phyloP scores from a whole-genome alignment of 129 eudicot genomes.

The Heracleum sosnowskyi region DNA sequence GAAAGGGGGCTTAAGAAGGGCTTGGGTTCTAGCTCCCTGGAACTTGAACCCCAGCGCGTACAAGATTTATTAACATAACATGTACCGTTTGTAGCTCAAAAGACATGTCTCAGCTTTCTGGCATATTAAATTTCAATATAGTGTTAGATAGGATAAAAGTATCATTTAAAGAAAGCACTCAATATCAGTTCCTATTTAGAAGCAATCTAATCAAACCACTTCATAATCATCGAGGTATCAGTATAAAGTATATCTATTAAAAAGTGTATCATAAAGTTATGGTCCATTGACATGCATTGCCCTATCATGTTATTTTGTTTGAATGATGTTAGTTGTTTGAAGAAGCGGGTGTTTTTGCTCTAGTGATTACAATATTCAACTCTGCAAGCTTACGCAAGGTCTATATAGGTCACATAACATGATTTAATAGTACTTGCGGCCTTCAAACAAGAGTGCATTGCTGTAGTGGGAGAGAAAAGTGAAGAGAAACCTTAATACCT shows the following conservation, averaged over 20 bases:
- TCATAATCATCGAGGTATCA: background rate
- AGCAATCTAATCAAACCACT: background rate
- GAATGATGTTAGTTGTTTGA: background rate
- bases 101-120: background rate
- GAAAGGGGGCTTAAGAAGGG: slow-evolving; percentile 40
- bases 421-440: background rate
- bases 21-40: slow-evolving; percentile 23
- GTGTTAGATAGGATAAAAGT: background rate
- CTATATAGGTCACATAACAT: background rate
- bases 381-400: background rate
- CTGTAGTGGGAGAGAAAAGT: background rate
- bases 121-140: background rate
- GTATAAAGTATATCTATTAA: background rate
- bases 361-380: background rate
- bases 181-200: background rate
- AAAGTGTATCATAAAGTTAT: too few species aligned
- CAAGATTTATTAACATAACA: slow-evolving; percentile 16
- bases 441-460: background rate
- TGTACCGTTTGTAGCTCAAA: background rate
- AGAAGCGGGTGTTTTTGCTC: background rate
- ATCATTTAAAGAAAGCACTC: background rate
- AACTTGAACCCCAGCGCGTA: slow-evolving; percentile 22
- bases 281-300: background rate
- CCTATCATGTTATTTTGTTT: background rate
- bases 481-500: background rate